Evolutionary conservation across 192 early-diverging fungal species (phyloP).

Genomic region (Coemansia sp.): DNA sequence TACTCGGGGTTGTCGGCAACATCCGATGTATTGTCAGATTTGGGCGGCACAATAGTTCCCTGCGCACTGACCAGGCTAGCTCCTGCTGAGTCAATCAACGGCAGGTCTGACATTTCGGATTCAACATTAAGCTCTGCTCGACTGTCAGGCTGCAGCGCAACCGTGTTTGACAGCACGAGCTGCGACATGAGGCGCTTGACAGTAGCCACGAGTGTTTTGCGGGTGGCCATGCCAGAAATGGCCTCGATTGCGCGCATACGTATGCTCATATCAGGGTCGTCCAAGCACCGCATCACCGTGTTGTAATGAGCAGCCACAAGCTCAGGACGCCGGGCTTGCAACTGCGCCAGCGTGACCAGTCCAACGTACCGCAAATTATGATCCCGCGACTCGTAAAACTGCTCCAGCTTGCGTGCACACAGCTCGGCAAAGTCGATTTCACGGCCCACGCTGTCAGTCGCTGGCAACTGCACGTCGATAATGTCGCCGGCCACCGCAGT

Average conservation of each 20-base stretch:
- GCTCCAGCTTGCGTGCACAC: conserved; percentile 78
- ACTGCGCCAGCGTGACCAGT: conserved; percentile 77
- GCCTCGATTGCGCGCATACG: conserved; percentile 85
- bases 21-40: neutral
- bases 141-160: conserved; percentile 18
- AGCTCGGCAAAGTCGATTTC: conserved; percentile 67
- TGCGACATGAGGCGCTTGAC: conserved; percentile 84
- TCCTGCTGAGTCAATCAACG: conserved; percentile 15
- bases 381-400: conserved; percentile 83
- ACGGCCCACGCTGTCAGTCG: conserved; percentile 43
- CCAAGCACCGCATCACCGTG: conserved; percentile 83
- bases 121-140: conserved; percentile 1
- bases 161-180: conserved; percentile 60
- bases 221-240: conserved; percentile 79
- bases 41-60: conserved; percentile 24
- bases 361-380: conserved; percentile 91
- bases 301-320: conserved; percentile 80
- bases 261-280: conserved; percentile 90
- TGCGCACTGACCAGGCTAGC: conserved; percentile 34
- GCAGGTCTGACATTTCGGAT: conserved; percentile 1
- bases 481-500: conserved; percentile 90
- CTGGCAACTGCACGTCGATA: conserved; percentile 61
- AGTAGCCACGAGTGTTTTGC: conserved; percentile 74
- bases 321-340: conserved; percentile 82
- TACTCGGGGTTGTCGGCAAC: conserved; percentile 63